Evolutionary conservation across 192 early-diverging fungal species (phyloP).

Genomic region (Umbelopsis sp.): DNA sequence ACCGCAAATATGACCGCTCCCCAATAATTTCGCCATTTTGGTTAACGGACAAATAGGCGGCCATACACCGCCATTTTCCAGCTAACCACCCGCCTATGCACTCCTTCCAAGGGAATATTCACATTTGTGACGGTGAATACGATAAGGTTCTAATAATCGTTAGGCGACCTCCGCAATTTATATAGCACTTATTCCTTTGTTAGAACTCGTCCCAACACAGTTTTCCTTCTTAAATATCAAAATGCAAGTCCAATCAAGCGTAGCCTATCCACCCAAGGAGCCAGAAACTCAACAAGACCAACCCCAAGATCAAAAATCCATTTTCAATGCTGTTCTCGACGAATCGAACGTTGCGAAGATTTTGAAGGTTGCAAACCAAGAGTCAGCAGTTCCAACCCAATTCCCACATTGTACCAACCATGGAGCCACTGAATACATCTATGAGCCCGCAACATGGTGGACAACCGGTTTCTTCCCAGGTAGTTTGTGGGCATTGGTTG

Average conservation of each 20-base stretch:
- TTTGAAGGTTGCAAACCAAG: conserved; percentile 16
- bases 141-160: no score
- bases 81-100: no score
- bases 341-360: conserved; percentile 12
- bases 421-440: conserved; percentile 18
- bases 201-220: no score
- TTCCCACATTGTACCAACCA: conserved; percentile 22
- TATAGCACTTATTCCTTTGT: no score
- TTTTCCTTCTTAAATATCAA: not conserved
- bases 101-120: no score
- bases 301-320: not conserved
- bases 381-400: not conserved
- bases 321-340: conserved; percentile 25
- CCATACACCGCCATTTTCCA: no score
- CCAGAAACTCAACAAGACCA: not conserved
- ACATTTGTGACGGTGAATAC: no score
- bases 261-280: conserved; percentile 4
- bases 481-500: conserved; percentile 21
- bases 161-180: no score
- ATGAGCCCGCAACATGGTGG: conserved; percentile 27
- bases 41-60: no score
- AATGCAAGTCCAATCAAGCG: conserved; percentile 10
- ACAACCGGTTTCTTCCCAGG: conserved; percentile 27
- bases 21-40: no score
- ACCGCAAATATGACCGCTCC: no score